phyloP scores from a whole-genome alignment of 2,329 filamentous ascomycete species.

The Aspergillus tanneri region DNA sequence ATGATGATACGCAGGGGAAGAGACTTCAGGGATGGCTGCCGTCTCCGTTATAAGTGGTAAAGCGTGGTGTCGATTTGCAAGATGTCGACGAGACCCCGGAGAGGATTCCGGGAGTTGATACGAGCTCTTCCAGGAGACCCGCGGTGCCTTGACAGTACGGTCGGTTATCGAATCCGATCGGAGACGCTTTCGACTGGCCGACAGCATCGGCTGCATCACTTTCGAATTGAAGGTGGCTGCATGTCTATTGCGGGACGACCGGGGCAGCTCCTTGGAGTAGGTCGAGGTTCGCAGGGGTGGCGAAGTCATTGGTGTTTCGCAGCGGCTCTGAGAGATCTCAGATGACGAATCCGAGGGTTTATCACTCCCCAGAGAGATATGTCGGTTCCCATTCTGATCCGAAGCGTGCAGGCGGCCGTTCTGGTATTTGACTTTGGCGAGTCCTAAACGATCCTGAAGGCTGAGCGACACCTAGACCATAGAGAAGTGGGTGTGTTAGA shows the following conservation, averaged over 20 bases:
- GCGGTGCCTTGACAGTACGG: slow-evolving; percentile 58
- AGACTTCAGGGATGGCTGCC: slow-evolving; percentile 65
- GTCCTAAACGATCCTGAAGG: slow-evolving; percentile 87
- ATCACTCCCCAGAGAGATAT: slow-evolving; percentile 63
- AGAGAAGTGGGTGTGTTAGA: slow-evolving; percentile 19
- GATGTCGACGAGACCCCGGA: slow-evolving; percentile 73
- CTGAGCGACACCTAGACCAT: slow-evolving; percentile 87
- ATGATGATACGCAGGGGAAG: slow-evolving; percentile 45
- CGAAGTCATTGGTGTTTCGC: slow-evolving; percentile 63
- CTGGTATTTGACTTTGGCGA: slow-evolving; percentile 96
- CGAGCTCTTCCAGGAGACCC: slow-evolving; percentile 71
- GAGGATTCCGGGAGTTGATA: slow-evolving; percentile 82
- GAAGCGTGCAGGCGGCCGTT: slow-evolving; percentile 85
- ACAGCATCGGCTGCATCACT: slow-evolving; percentile 46
- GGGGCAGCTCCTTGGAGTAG: slow-evolving; percentile 78
- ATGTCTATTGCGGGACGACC: slow-evolving; percentile 47
- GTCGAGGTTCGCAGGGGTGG: slow-evolving; percentile 79
- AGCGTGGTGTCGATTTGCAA: slow-evolving; percentile 71
- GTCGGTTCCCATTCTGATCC: slow-evolving; percentile 72
- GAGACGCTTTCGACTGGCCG: slow-evolving; percentile 65
- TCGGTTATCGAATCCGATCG: slow-evolving; percentile 61
- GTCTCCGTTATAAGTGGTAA: slow-evolving; percentile 76
- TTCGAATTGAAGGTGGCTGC: slow-evolving; percentile 45
- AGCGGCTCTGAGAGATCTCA: slow-evolving; percentile 66
- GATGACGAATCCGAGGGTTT: slow-evolving; percentile 84